Percentiles rank a stretch among this genome's conserved stretches.
These are phyloP conservation scores for Lentinus polychrous DNA, from an alignment of 1,284 basidiomycete genomes.

Conservation along the genomic window DNA sequence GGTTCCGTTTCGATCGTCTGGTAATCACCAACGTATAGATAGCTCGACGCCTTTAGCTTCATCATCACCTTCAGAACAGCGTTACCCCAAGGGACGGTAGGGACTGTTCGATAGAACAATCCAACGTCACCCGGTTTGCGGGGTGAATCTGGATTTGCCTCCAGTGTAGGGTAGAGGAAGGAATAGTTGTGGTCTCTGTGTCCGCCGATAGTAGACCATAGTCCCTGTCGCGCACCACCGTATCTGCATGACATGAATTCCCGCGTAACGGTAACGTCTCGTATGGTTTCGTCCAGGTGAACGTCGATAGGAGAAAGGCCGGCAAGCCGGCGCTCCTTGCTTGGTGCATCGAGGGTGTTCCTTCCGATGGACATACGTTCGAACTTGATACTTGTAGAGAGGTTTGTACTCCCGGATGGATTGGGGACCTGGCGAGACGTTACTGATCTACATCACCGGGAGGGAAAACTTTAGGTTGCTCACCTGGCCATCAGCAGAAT, in stretches of 20 bases:
- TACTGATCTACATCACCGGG: too few species aligned
- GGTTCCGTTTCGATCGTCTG: slow-evolving; percentile 5
- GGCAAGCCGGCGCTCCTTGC: slow-evolving; percentile 1
- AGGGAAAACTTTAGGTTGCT: too few species aligned
- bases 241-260: slow-evolving; percentile 12
- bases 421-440: too few species aligned
- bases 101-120: slow-evolving; percentile 9
- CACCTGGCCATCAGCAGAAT: too few species aligned
- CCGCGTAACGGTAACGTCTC: slow-evolving; percentile 10
- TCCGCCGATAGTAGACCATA: slow-evolving; percentile 8
- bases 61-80: slow-evolving; percentile 12
- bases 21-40: slow-evolving; percentile 20
- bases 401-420: too few species aligned
- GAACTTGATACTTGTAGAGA: too few species aligned
- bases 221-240: slow-evolving; percentile 10
- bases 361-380: not conserved
- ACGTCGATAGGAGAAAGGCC: slow-evolving; percentile 7
- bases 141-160: slow-evolving; percentile 16
- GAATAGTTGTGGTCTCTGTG: slow-evolving; percentile 6
- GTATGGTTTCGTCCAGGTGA: slow-evolving; percentile 6
- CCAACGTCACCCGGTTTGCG: slow-evolving; percentile 13
- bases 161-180: slow-evolving; percentile 13
- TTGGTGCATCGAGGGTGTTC: not conserved
- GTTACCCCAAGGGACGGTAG: slow-evolving; percentile 5
- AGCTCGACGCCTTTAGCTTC: slow-evolving; percentile 4